Conservation (phyloP, 2,329 filamentous ascomycete species). For the Stachybotrys echinatus region DNA sequence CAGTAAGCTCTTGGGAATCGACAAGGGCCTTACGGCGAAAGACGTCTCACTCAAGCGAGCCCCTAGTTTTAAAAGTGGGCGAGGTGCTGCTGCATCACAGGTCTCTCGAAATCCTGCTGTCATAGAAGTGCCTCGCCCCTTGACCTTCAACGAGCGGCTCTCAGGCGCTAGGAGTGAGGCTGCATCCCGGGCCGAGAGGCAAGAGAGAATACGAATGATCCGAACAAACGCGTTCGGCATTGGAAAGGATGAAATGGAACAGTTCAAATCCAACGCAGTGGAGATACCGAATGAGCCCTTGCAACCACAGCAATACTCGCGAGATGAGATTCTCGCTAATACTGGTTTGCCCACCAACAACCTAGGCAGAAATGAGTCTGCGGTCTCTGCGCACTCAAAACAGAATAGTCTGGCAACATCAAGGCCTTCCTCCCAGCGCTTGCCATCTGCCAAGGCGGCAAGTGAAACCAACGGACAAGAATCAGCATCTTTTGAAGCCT, state of each 20-base stretch:
- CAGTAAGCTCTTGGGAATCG: slow-evolving; percentile 78
- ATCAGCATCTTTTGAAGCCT: slow-evolving; percentile 68
- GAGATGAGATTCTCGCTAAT: slow-evolving; percentile 54
- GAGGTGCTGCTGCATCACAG: background rate
- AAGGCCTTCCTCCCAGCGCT: background rate
- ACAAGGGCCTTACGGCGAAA: slow-evolving; percentile 74
- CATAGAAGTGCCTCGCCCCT: slow-evolving; percentile 30
- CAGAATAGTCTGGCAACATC: background rate
- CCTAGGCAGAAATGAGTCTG: background rate
- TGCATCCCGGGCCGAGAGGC: slow-evolving; percentile 40
- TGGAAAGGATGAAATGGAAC: slow-evolving; percentile 52
- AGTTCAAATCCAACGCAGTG: slow-evolving; percentile 52
- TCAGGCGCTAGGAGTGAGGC: slow-evolving; percentile 62
- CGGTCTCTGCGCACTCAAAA: background rate
- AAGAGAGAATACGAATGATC: slow-evolving; percentile 45
- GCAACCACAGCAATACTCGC: slow-evolving; percentile 49
- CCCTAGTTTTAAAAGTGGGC: slow-evolving; percentile 34
- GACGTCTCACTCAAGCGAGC: slow-evolving; percentile 82
- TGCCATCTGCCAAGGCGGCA: too few species aligned
- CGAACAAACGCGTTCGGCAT: slow-evolving; percentile 55
- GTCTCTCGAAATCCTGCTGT: slow-evolving; percentile 5
- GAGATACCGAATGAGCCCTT: slow-evolving; percentile 45
- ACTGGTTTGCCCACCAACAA: slow-evolving; percentile 6
- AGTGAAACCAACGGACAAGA: slow-evolving; percentile 8
- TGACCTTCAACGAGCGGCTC: slow-evolving; percentile 80